Conservation (phyloP, 768 basidiomycete species). For the Russula ochroleuca region DNA sequence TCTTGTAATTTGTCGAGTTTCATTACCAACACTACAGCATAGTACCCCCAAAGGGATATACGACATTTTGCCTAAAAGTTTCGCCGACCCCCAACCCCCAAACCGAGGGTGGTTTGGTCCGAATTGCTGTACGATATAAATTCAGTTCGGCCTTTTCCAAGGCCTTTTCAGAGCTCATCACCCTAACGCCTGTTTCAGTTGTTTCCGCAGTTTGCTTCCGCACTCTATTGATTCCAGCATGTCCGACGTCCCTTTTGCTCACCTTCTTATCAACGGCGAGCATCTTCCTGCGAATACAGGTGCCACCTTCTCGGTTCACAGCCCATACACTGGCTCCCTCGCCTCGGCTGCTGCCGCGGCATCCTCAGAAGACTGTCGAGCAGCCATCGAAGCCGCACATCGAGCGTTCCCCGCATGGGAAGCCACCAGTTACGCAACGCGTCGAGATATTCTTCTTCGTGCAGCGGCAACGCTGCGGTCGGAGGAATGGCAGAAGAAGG, state of each 20-base stretch:
- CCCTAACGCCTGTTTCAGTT: too few species aligned
- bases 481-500: constrained; percentile 20
- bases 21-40: too few species aligned
- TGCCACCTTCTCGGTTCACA: constrained; percentile 45
- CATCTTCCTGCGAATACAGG: constrained; percentile 36
- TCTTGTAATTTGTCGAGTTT: too few species aligned
- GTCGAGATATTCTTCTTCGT: constrained; percentile 18
- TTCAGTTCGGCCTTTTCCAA: too few species aligned
- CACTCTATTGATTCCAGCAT: not conserved
- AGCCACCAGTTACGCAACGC: not conserved
- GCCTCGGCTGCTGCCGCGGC: constrained; percentile 48
- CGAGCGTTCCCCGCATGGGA: constrained; percentile 25
- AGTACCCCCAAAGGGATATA: too few species aligned
- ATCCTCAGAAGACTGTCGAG: constrained; percentile 30
- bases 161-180: too few species aligned
- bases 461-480: constrained; percentile 7
- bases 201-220: too few species aligned
- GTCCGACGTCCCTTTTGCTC: constrained; percentile 9
- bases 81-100: too few species aligned
- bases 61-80: too few species aligned
- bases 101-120: too few species aligned
- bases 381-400: constrained; percentile 20
- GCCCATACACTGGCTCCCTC: constrained; percentile 40
- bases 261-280: constrained; percentile 43
- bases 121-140: too few species aligned